These are phyloP conservation scores for Achaetomium macrosporum DNA, from an alignment of 2,329 filamentous ascomycete species.

Conservation along the genomic window DNA sequence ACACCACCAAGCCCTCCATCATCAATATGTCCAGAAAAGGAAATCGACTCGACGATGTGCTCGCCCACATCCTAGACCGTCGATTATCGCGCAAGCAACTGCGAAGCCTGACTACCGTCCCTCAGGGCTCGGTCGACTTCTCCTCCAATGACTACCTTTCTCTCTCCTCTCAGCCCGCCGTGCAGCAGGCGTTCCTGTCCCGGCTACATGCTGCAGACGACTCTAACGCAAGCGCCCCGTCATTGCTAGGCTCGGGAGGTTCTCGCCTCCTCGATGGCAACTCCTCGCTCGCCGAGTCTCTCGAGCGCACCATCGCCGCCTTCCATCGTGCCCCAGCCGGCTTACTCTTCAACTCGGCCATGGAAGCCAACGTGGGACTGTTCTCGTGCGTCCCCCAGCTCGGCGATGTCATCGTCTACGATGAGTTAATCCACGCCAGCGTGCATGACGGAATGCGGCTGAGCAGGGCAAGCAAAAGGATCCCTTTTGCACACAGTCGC, in stretches of 20 bases:
- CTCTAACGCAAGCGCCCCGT: neutral
- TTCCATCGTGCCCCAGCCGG: slow-evolving; percentile 44
- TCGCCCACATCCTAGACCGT: slow-evolving; percentile 1
- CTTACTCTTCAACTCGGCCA: slow-evolving; percentile 54
- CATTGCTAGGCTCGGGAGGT: slow-evolving; percentile 43
- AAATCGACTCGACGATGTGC: neutral
- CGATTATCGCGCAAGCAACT: slow-evolving; percentile 3
- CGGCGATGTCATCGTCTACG: slow-evolving; percentile 61
- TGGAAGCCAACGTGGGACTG: slow-evolving; percentile 60
- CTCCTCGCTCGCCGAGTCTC: slow-evolving; percentile 35
- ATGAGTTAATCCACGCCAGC: slow-evolving; percentile 72
- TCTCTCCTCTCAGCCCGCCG: slow-evolving; percentile 46
- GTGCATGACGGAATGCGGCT: slow-evolving; percentile 70
- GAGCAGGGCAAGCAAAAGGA: slow-evolving; percentile 45
- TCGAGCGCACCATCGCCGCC: slow-evolving; percentile 42
- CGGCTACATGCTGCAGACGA: slow-evolving; percentile 25
- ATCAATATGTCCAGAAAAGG: neutral
- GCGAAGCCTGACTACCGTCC: slow-evolving; percentile 42
- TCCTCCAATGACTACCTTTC: slow-evolving; percentile 78
- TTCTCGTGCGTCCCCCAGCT: slow-evolving; percentile 55
- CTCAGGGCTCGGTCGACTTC: slow-evolving; percentile 65
- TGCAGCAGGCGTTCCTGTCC: slow-evolving; percentile 60
- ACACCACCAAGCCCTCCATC: no score
- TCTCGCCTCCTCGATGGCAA: slow-evolving; percentile 52
- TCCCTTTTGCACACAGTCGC: slow-evolving; percentile 55